phyloP scores from a whole-genome alignment of 768 basidiomycete genomes.

The Cytidiella melzeri region DNA sequence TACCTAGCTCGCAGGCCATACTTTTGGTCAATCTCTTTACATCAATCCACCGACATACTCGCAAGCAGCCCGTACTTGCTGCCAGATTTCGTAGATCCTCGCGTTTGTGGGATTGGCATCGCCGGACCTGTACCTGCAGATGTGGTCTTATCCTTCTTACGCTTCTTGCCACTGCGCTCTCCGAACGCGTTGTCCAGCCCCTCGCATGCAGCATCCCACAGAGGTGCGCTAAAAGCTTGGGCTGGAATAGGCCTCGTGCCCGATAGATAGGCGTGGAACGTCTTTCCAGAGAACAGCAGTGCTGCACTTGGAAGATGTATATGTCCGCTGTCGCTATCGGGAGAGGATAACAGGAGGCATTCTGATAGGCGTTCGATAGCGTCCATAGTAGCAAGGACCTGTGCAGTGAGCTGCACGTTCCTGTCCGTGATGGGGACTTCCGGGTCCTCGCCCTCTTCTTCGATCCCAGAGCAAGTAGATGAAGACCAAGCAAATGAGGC shows the following conservation, averaged over 20 bases:
- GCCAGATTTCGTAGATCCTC: constrained; percentile 17
- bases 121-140: not conserved
- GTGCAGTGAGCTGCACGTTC: constrained; percentile 63
- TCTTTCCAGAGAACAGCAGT: constrained; percentile 50
- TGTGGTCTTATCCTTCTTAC: constrained; percentile 28
- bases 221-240: constrained; percentile 18
- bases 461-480: not conserved
- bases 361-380: constrained; percentile 56
- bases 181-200: constrained; percentile 45
- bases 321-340: constrained; percentile 17
- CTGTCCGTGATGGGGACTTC: constrained; percentile 42
- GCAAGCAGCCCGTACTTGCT: constrained; percentile 39
- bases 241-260: constrained; percentile 15
- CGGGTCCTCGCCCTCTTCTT: not conserved
- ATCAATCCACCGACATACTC: not conserved
- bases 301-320: constrained; percentile 32
- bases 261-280: constrained; percentile 51
- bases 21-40: not conserved
- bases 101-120: constrained; percentile 11
- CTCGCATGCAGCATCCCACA: constrained; percentile 43
- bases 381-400: constrained; percentile 53
- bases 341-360: constrained; percentile 48
- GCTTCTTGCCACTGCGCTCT: constrained; percentile 38
- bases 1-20: not conserved
- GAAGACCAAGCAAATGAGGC: constrained; percentile 34